Conservation (phyloP, 2,329 filamentous ascomycete species). For the Penicillium paneum region DNA sequence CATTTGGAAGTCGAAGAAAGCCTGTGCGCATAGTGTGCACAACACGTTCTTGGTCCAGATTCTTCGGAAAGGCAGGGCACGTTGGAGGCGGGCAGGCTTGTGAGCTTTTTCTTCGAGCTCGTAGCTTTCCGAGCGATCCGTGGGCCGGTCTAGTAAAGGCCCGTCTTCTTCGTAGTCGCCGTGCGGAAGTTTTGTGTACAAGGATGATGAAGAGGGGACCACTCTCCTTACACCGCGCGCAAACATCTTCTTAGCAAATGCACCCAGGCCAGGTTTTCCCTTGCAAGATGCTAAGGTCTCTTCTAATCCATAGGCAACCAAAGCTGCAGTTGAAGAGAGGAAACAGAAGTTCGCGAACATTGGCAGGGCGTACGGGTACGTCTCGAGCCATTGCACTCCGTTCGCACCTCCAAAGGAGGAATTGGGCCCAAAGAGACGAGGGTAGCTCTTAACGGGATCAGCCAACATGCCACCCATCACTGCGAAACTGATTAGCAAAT, state of each 20-base stretch:
- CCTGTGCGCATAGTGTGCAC: constrained; percentile 59
- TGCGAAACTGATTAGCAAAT: constrained; percentile 30
- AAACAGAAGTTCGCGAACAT: constrained; percentile 64
- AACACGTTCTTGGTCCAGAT: constrained; percentile 57
- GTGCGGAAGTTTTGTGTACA: constrained; percentile 35
- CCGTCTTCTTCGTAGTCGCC: constrained; percentile 38
- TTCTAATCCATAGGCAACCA: constrained; percentile 63
- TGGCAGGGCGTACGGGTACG: constrained; percentile 66
- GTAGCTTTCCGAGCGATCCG: constrained; percentile 32
- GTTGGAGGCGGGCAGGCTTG: constrained; percentile 38
- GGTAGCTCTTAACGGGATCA: constrained; percentile 63
- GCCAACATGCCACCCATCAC: constrained; percentile 65
- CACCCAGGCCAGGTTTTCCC: constrained; percentile 47
- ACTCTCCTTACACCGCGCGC: constrained; percentile 25
- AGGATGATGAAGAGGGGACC: constrained; percentile 30
- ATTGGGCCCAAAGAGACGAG: constrained; percentile 59
- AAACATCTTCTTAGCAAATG: constrained; percentile 29
- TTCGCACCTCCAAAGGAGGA: constrained; percentile 55
- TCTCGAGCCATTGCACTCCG: constrained; percentile 60
- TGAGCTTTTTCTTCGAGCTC: constrained; percentile 38
- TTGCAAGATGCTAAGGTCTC: constrained; percentile 55
- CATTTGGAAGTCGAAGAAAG: constrained; percentile 71
- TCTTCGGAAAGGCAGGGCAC: constrained; percentile 46
- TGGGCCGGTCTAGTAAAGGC: constrained; percentile 30
- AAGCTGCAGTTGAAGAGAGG: constrained; percentile 52